Conservation (phyloP, 2,329 filamentous ascomycete species). For the Phyllosticta paracitricarpa region DNA sequence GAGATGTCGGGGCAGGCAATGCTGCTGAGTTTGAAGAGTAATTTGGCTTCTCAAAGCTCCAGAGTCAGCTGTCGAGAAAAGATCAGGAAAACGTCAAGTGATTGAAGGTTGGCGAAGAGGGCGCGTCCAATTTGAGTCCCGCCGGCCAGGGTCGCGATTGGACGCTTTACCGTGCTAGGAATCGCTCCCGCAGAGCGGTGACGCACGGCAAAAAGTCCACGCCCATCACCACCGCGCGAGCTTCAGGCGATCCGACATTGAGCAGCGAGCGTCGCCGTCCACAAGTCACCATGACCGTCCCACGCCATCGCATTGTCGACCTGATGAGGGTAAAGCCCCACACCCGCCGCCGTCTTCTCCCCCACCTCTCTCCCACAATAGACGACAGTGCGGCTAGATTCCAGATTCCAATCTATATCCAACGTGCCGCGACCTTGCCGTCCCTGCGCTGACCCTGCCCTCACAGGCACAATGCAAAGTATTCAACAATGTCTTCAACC, state of each 20-base stretch:
- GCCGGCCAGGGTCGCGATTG: neutral
- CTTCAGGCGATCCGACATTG: neutral
- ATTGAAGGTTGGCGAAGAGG: neutral
- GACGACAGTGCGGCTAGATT: neutral
- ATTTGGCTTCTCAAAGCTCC: too few species aligned
- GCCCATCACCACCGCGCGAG: neutral
- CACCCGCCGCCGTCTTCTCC: neutral
- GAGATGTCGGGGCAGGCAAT: too few species aligned
- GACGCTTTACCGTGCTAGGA: neutral
- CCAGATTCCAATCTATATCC: neutral
- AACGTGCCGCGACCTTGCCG: neutral
- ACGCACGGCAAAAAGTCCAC: neutral
- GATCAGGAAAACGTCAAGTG: neutral
- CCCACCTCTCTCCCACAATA: neutral
- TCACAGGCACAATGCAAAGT: slow-evolving; percentile 78
- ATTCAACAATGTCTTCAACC: slow-evolving; percentile 88
- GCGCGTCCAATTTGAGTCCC: neutral
- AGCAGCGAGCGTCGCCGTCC: neutral
- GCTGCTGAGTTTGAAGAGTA: too few species aligned
- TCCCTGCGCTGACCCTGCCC: neutral
- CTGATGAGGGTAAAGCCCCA: slow-evolving; percentile 60
- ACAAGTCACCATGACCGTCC: slow-evolving; percentile 37
- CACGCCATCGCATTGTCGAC: slow-evolving; percentile 48
- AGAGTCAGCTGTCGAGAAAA: too few species aligned
- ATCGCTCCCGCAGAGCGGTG: neutral